A percentile compares a stretch with the other conserved stretches of the same genome.
These are phyloP conservation scores for Diaporthe citrichinensis DNA, from an alignment of 2,329 filamentous ascomycete genomes.

Conservation along the genomic window DNA sequence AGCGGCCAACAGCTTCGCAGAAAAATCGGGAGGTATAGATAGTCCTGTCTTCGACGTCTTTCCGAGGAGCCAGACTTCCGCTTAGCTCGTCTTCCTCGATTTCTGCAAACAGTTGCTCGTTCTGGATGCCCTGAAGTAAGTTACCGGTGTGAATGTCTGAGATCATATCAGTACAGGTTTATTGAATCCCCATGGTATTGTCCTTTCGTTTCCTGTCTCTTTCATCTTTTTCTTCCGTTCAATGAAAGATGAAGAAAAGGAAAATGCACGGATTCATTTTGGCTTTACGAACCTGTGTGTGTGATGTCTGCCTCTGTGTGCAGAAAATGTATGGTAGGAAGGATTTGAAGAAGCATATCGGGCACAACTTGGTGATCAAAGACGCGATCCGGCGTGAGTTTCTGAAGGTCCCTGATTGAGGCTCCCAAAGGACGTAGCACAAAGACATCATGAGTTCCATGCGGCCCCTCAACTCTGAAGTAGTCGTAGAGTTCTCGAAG, in stretches of 20 bases:
- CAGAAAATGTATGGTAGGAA: neutral
- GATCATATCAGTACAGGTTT: neutral
- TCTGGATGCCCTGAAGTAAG: neutral
- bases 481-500: neutral
- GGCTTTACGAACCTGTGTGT: neutral
- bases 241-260: neutral
- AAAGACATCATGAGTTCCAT: neutral
- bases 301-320: neutral
- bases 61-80: neutral
- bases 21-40: neutral
- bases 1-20: neutral
- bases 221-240: neutral
- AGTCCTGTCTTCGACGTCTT: neutral
- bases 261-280: neutral
- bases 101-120: neutral
- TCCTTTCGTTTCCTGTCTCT: neutral
- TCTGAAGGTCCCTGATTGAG: neutral
- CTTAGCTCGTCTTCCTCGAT: neutral
- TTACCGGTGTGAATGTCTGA: conserved; percentile 1
- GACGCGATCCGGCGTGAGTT: neutral
- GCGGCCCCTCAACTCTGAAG: neutral
- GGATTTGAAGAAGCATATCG: neutral
- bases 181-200: neutral
- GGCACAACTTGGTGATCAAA: neutral
- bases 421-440: neutral